These are phyloP conservation scores for Dryas drummondii DNA, from an alignment of 306 rosid species.

Conservation along the genomic window DNA sequence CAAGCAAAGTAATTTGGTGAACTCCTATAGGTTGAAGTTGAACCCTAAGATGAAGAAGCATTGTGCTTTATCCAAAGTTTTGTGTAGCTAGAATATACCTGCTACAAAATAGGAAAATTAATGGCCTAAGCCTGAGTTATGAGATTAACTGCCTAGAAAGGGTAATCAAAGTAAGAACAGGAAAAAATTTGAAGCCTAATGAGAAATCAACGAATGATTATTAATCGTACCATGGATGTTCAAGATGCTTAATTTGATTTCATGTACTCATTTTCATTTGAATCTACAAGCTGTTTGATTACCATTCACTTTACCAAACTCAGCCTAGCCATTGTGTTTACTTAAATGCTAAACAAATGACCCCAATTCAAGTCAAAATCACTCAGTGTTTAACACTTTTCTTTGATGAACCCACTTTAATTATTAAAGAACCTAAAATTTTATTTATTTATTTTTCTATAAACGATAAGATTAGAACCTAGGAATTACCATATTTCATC, in stretches of 20 bases:
- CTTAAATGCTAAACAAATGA: no score
- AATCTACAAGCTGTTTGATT: no score
- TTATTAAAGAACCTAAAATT: no score
- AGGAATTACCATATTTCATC: no score
- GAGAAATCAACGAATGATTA: not conserved
- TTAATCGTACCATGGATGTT: not conserved
- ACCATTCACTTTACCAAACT: no score
- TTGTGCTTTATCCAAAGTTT: constrained; percentile 22
- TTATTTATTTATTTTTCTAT: no score
- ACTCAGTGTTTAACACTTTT: no score
- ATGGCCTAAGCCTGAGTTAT: not conserved
- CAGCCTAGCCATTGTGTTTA: no score
- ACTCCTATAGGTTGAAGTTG: constrained; percentile 7
- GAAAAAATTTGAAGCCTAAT: not conserved
- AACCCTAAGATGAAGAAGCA: constrained; percentile 18
- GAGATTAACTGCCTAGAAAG: not conserved
- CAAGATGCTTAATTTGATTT: not conserved
- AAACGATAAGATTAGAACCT: no score
- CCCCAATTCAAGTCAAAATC: no score
- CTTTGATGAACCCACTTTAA: no score
- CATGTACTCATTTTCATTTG: not conserved
- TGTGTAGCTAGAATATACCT: constrained; percentile 6
- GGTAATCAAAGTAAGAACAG: not conserved
- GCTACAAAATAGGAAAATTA: not conserved
- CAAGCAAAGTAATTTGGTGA: constrained; percentile 9